phyloP scores from a whole-genome alignment of 164 flowering plant genomes.

The Vitis rotundifolia region DNA sequence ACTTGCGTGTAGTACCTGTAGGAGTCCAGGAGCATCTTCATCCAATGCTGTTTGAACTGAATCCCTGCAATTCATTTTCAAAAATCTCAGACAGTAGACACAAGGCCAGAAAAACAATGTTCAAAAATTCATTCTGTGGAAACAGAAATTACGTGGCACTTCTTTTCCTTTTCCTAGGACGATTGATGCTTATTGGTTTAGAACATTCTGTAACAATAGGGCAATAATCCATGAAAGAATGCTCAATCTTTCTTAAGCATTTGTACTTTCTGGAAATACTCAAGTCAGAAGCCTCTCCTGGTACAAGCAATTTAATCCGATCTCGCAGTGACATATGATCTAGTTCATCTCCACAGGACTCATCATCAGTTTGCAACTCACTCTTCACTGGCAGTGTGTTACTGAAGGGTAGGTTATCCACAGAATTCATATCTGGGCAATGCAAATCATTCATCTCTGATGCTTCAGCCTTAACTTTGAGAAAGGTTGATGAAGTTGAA shows the following conservation, averaged over 20 bases:
- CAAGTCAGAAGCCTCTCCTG: constrained; percentile 17
- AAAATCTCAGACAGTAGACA: background rate
- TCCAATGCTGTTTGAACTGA: constrained; percentile 78
- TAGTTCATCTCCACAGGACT: constrained; percentile 37
- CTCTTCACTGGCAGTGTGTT: constrained; percentile 29
- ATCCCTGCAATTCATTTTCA: constrained; percentile 48
- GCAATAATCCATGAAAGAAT: constrained; percentile 15
- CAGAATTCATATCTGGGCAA: constrained; percentile 6
- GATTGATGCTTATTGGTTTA: constrained; percentile 26
- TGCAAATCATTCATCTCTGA: constrained; percentile 20
- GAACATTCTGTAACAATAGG: constrained; percentile 26
- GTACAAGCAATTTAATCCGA: constrained; percentile 45
- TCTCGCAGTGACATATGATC: constrained; percentile 69
- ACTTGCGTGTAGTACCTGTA: constrained; percentile 52
- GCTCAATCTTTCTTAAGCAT: constrained; percentile 16
- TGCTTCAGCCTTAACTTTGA: constrained; percentile 50
- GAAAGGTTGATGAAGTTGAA: constrained; percentile 21
- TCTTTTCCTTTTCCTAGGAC: constrained; percentile 59
- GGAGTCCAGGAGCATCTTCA: constrained; percentile 97
- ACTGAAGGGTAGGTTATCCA: constrained; percentile 5
- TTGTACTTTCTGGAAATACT: constrained; percentile 10
- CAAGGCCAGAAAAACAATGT: background rate
- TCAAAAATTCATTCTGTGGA: background rate
- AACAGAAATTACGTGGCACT: constrained; percentile 60
- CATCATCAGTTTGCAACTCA: constrained; percentile 30